phyloP scores from a whole-genome alignment of 208 protist species.

The Tritrichomonas musculus region DNA sequence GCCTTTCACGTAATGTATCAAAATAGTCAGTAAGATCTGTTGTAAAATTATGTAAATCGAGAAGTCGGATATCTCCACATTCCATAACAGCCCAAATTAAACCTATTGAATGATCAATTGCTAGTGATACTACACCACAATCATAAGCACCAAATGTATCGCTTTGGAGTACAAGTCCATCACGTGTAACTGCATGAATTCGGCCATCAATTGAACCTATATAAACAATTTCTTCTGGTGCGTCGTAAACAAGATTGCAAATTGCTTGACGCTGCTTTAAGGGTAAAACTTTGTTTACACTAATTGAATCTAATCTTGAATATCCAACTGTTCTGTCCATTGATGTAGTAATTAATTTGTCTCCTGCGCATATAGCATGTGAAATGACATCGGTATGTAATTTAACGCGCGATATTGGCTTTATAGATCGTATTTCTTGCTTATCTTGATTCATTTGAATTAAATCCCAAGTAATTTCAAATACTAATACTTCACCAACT shows the following conservation, averaged over 20 bases:
- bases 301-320: neutral
- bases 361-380: neutral
- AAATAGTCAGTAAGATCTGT: slow-evolving; percentile 3
- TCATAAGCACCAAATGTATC: neutral
- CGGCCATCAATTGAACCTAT: neutral
- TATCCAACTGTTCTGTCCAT: neutral
- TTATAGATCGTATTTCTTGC: neutral
- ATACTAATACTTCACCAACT: neutral
- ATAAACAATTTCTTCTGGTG: neutral
- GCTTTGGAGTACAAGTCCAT: neutral
- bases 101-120: neutral
- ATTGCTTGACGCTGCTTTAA: neutral
- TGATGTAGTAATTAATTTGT: neutral
- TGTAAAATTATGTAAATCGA: neutral
- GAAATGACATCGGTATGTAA: slow-evolving; percentile 8
- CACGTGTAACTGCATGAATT: neutral
- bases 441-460: neutral
- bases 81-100: neutral
- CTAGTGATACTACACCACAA: neutral
- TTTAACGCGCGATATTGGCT: neutral
- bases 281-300: neutral
- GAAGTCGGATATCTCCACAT: neutral
- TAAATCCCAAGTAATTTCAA: neutral
- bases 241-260: neutral
- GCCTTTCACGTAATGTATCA: neutral